Conservation (phyloP, 768 basidiomycete genomes). For the Hygrophoropsis aurantiaca region DNA sequence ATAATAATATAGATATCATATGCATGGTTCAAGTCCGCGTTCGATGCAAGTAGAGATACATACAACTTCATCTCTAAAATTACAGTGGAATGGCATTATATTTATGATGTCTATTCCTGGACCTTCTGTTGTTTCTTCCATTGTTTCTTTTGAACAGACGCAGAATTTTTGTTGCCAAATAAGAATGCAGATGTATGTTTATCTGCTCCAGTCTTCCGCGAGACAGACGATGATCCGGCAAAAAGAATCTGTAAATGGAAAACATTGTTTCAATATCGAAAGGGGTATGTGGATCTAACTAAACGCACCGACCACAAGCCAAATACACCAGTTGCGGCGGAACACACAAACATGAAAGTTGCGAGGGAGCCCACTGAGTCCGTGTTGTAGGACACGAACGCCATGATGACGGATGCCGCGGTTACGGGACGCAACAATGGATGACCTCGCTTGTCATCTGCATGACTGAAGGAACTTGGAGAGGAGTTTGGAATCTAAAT, state of each 20-base stretch:
- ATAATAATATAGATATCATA: constrained; percentile 12
- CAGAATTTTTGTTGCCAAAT: constrained; percentile 72
- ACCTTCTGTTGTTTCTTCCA: constrained; percentile 49
- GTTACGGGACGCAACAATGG: constrained; percentile 67
- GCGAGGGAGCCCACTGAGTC: constrained; percentile 55
- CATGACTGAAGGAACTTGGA: constrained; percentile 30
- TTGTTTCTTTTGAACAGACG: constrained; percentile 59
- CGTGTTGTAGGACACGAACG: constrained; percentile 69
- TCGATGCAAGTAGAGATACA: no score
- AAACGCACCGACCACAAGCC: constrained; percentile 70
- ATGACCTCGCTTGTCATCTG: constrained; percentile 37
- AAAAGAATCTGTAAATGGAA: constrained; percentile 53
- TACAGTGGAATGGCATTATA: neutral
- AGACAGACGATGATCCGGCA: constrained; percentile 51
- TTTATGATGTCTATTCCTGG: constrained; percentile 16
- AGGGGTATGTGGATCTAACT: constrained; percentile 8
- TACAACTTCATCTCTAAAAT: no score
- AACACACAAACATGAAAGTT: constrained; percentile 48
- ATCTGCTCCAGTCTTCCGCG: constrained; percentile 77
- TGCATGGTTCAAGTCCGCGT: constrained; percentile 13
- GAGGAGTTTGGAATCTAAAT: constrained; percentile 43
- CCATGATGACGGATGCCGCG: constrained; percentile 48
- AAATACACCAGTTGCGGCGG: constrained; percentile 56
- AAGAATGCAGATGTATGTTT: constrained; percentile 79
- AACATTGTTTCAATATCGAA: constrained; percentile 12